A percentile compares a stretch with the other conserved stretches of the same genome.
phyloP scores from a whole-genome alignment of 345 rosid genomes.

The Brassica cretica region DNA sequence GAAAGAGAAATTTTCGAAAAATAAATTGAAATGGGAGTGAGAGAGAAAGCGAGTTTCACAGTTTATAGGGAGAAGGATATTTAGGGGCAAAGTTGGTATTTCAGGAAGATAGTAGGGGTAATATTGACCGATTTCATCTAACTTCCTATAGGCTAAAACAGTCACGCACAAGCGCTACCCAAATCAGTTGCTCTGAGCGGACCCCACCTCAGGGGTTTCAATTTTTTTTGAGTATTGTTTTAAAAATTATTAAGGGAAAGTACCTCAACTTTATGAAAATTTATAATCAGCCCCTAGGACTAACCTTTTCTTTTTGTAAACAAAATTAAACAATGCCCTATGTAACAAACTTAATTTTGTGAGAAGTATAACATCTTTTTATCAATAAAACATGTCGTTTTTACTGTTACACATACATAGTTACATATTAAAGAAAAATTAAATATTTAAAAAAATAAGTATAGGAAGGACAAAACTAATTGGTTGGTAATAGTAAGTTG shows the following conservation, averaged over 20 bases:
- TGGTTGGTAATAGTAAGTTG: not conserved
- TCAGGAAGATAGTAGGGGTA: not conserved
- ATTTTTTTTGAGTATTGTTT: not conserved
- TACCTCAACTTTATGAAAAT: not conserved
- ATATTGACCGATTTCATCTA: not conserved
- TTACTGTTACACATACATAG: not conserved
- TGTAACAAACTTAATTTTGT: not conserved
- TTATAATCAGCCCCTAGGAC: not conserved
- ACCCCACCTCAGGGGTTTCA: slow-evolving; percentile 10
- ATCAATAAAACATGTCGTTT: not conserved
- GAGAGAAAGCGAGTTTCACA: not conserved
- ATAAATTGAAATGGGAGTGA: slow-evolving; percentile 34
- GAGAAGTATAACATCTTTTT: not conserved
- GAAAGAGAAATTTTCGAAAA: not conserved
- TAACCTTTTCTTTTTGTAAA: not conserved
- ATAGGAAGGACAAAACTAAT: not conserved
- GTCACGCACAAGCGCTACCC: slow-evolving; percentile 14
- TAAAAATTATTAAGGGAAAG: not conserved
- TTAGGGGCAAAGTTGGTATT: not conserved
- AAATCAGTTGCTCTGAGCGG: slow-evolving; percentile 23
- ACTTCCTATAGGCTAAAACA: slow-evolving; percentile 3
- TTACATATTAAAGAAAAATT: not conserved
- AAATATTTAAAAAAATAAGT: no score
- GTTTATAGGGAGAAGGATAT: not conserved
- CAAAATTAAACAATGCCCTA: not conserved